Conservation (phyloP, 2,329 filamentous ascomycete species). For the Sclerotinia spermophila region DNA sequence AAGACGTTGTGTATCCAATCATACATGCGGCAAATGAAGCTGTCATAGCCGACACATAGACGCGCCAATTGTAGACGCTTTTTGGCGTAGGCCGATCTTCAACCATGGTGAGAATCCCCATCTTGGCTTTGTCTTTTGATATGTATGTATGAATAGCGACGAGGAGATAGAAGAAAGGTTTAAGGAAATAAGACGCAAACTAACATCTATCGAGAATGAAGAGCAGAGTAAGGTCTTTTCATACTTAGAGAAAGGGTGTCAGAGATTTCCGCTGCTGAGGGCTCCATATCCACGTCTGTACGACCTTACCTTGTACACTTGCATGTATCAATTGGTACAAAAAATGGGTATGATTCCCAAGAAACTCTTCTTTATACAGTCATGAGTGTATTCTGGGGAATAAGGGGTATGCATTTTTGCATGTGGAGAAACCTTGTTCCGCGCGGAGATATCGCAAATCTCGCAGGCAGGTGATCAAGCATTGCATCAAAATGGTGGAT, state of each 20-base stretch:
- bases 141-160: not conserved
- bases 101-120: slow-evolving; percentile 26
- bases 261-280: slow-evolving; percentile 1
- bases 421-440: slow-evolving; percentile 4
- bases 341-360: not conserved
- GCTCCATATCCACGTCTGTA: slow-evolving; percentile 3
- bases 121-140: slow-evolving; percentile 7
- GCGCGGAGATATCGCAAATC: slow-evolving; percentile 5
- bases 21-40: slow-evolving; percentile 28
- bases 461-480: not conserved
- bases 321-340: not conserved
- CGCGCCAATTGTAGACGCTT: slow-evolving; percentile 28
- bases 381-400: not conserved
- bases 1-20: slow-evolving; percentile 32
- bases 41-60: slow-evolving; percentile 27
- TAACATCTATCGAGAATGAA: not conserved
- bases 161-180: not conserved
- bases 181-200: not conserved
- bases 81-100: slow-evolving; percentile 31
- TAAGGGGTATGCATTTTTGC: slow-evolving; percentile 8
- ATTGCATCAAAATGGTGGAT: not conserved
- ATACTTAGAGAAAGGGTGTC: not conserved
- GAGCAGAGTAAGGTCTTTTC: not conserved
- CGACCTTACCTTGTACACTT: not conserved
- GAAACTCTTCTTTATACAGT: not conserved